These are phyloP conservation scores for Candida maesae DNA, from an alignment of 805 yeast species.

Conservation along the genomic window DNA sequence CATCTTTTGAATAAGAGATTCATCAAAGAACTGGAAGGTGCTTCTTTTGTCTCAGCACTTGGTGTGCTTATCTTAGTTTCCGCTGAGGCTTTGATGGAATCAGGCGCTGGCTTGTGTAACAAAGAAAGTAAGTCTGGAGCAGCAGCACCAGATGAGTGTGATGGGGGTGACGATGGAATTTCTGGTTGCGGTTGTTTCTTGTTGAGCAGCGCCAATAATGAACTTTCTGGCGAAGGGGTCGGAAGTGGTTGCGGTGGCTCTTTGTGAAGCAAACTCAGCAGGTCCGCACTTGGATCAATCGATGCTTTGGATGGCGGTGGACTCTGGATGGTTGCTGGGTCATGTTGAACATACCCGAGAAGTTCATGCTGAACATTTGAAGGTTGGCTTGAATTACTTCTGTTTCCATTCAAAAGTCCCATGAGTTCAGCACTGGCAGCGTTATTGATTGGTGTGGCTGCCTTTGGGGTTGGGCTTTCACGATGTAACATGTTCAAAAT, in stretches of 20 bases:
- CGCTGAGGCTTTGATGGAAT: too few relatives aligned
- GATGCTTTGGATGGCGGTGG: neutral
- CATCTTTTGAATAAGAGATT: constrained; percentile 13
- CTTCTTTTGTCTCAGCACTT: constrained; percentile 3
- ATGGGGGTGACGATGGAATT: constrained; percentile 1
- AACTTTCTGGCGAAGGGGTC: neutral
- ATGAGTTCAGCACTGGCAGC: neutral
- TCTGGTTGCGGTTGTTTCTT: constrained; percentile 2
- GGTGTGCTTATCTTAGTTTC: too few relatives aligned
- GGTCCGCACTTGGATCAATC: constrained; percentile 11
- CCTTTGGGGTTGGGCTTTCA: constrained; percentile 1
- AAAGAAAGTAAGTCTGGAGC: constrained; percentile 21
- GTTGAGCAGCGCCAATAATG: constrained; percentile 1
- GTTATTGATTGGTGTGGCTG: neutral
- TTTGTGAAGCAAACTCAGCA: constrained; percentile 14
- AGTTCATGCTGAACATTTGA: too few relatives aligned
- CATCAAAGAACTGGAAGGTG: constrained; percentile 7
- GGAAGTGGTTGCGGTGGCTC: neutral
- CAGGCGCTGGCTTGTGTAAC: constrained; percentile 17
- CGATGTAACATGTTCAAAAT: constrained; percentile 12
- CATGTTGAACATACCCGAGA: too few relatives aligned
- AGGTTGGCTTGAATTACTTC: too few relatives aligned
- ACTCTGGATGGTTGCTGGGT: neutral
- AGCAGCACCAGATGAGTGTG: constrained; percentile 14
- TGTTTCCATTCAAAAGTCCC: neutral